Evolutionary conservation across 345 rosid genomes (phyloP), one percentile per base, ranked within the genome.

Genomic region (Abelmoschus esculentus): DNA sequence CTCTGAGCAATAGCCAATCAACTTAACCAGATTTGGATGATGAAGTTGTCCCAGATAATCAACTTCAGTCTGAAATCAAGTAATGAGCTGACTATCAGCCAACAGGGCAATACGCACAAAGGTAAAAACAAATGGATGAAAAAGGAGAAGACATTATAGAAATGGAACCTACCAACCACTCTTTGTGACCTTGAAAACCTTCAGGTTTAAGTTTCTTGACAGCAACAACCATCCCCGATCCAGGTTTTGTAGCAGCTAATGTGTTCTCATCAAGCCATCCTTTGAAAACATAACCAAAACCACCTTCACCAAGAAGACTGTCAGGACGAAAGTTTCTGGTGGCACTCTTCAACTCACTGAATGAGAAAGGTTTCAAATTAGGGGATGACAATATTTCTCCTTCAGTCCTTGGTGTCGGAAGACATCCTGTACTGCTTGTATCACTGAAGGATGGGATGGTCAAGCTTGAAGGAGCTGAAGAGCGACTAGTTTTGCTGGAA

Each of bases 111-210:
- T 22, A 26, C 19, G 9, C 66, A 13, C 15, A n/a, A 4, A 31
- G 7, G 28, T 6, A 63, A 60, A 60, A 17, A 8, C 2, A 28
- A 46, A 38, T 38, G 42, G 42, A 38, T 2, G 2, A 7, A 7
- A 6, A 38, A 38, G 2, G 42, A 38, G 0, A 38, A 38, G 42
- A 38, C 42, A 38, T 38, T 38, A 32, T 15, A 26, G 32, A 14
- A 50, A 72, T 0, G 13, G 49, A 61, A 84, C 78, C 44, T 74
- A 95, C 99, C 97, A 95, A 60, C 99, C 99, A 95, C 86, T 95
- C 99, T 74, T 95, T 91, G 82, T 95, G 99, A 58, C 99, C 99
- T 76, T 95, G 99, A 78, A 86, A 88, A 11, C 99, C 99, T 80
- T 95, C 97, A 61, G 93, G 87, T 76, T 90, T 95, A 55, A 95